Conservation (phyloP, 495 filamentous ascomycete genomes). For the Hypoxylon intermedium region DNA sequence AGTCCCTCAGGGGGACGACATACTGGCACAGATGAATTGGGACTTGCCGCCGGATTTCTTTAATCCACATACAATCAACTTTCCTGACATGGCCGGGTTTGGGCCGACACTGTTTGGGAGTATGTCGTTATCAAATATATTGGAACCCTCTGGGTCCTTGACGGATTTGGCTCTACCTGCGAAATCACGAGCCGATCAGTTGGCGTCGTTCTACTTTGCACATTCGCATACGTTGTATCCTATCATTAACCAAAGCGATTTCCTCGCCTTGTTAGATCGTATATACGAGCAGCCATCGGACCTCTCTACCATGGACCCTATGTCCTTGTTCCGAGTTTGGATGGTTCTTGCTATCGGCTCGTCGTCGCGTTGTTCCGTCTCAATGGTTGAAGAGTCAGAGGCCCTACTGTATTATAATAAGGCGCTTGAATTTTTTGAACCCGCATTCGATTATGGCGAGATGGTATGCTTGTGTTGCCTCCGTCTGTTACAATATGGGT, state of each 20-base stretch:
- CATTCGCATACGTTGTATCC: conserved; percentile 53
- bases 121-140: conserved; percentile 27
- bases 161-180: conserved; percentile 33
- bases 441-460: conserved; percentile 47
- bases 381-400: conserved; percentile 49
- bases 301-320: conserved; percentile 37
- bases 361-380: conserved; percentile 48
- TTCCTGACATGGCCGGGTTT: conserved; percentile 19
- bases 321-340: conserved; percentile 49
- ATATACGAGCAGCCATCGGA: conserved; percentile 42
- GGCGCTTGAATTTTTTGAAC: conserved; percentile 49
- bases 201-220: conserved; percentile 52
- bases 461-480: conserved; percentile 36
- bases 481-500: not conserved
- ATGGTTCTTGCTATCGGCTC: conserved; percentile 54
- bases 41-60: conserved; percentile 26
- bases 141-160: conserved; percentile 30
- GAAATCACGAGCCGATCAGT: conserved; percentile 38
- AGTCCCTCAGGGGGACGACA: conserved; percentile 25
- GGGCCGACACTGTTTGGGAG: conserved; percentile 28
- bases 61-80: conserved; percentile 26
- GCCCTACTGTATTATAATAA: conserved; percentile 48
- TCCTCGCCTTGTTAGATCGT: conserved; percentile 41
- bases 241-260: conserved; percentile 43
- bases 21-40: conserved; percentile 7